Evolutionary conservation across 495 filamentous ascomycete species (phyloP).

Genomic region (Immersiella caudata): DNA sequence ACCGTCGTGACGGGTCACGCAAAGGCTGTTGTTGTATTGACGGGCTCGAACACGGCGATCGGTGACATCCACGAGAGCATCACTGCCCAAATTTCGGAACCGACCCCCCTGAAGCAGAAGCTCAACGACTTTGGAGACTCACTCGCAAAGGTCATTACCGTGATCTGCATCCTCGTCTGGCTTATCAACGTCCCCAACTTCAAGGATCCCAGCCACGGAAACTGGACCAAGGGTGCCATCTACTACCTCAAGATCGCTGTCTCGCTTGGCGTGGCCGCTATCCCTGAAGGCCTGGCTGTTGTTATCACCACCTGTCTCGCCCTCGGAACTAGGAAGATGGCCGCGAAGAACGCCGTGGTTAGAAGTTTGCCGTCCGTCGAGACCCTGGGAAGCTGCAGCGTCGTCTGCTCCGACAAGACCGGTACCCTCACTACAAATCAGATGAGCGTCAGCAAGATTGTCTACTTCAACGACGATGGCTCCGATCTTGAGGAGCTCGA

Average conservation of each 20-base stretch:
- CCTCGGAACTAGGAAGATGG: slow-evolving; percentile 96
- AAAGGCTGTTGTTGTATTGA: slow-evolving; percentile 88
- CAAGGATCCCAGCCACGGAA: slow-evolving; percentile 88
- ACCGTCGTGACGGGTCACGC: slow-evolving; percentile 95
- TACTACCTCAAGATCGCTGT: slow-evolving; percentile 99
- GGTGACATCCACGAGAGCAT: slow-evolving; percentile 99
- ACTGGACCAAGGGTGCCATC: slow-evolving; percentile 97
- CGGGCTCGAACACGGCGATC: slow-evolving; percentile 89
- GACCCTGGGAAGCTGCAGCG: slow-evolving; percentile 97
- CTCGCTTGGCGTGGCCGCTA: slow-evolving; percentile 95
- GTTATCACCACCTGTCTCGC: slow-evolving; percentile 98
- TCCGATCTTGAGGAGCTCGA: slow-evolving; percentile 81
- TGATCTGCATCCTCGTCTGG: slow-evolving; percentile 96
- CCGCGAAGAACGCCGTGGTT: slow-evolving; percentile 95
- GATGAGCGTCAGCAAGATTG: slow-evolving; percentile 96
- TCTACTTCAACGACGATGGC: slow-evolving; percentile 75
- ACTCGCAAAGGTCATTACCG: slow-evolving; percentile 95
- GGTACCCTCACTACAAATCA: slow-evolving; percentile 98
- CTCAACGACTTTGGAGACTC: slow-evolving; percentile 97
- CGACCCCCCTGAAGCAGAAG: slow-evolving; percentile 97
- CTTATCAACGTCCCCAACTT: slow-evolving; percentile 98
- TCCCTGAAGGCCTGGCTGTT: slow-evolving; percentile 94
- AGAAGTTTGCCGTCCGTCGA: slow-evolving; percentile 95
- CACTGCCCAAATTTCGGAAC: slow-evolving; percentile 94
- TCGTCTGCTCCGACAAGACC: slow-evolving; percentile 99